Percentiles rank a stretch among this genome's conserved stretches.
These are phyloP conservation scores for Coemansia erecta DNA, from an alignment of 192 early-diverging fungal genomes.

Conservation along the genomic window DNA sequence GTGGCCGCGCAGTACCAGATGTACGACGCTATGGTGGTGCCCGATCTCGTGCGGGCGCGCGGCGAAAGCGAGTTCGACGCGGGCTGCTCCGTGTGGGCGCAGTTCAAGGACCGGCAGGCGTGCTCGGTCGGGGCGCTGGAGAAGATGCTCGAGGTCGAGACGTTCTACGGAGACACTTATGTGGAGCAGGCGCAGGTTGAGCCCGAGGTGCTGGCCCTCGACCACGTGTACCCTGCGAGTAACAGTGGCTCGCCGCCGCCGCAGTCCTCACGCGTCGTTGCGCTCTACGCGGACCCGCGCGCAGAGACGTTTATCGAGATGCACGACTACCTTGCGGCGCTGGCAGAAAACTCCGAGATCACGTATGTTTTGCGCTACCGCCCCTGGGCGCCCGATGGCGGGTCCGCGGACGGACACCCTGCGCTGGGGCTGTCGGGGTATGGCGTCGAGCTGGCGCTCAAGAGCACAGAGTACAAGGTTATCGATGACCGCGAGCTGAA, in stretches of 20 bases:
- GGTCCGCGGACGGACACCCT: neutral
- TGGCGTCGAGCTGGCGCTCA: constrained; percentile 90
- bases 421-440: constrained; percentile 77
- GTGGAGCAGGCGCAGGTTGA: constrained; percentile 31
- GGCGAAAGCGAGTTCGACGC: constrained; percentile 58
- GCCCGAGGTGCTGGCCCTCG: constrained; percentile 55
- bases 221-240: constrained; percentile 55
- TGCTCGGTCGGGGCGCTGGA: constrained; percentile 57
- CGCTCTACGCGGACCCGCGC: constrained; percentile 77
- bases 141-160: constrained; percentile 45
- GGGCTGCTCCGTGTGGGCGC: constrained; percentile 66
- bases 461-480: constrained; percentile 96
- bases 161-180: constrained; percentile 34
- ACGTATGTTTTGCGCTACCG: constrained; percentile 75
- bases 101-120: constrained; percentile 66
- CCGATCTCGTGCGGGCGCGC: constrained; percentile 42
- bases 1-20: constrained; percentile 81
- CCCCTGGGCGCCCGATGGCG: constrained; percentile 33
- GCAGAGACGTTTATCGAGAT: constrained; percentile 59
- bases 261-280: constrained; percentile 31
- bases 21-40: constrained; percentile 71
- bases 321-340: constrained; percentile 54
- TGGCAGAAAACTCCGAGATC: constrained; percentile 53
- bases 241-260: neutral
- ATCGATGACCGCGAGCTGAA: constrained; percentile 80